phyloP scores from a whole-genome alignment of 305 asterid genomes.

The Fraxinus nigra region DNA sequence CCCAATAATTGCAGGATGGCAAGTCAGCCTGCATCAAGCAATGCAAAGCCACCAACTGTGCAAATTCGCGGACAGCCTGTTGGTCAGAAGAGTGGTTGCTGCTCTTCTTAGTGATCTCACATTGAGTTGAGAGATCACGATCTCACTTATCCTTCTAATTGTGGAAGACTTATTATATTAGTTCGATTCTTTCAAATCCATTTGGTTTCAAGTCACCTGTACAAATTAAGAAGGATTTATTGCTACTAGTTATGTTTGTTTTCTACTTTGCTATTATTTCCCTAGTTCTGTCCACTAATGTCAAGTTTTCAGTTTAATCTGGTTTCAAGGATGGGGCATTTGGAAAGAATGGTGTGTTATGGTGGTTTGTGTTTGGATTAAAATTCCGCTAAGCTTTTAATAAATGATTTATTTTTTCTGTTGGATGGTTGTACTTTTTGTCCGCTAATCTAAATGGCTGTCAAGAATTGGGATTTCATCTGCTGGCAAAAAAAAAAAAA shows the following conservation, averaged over 20 bases:
- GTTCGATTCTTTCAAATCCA: conserved; percentile 38
- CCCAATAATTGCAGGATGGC: conserved; percentile 30
- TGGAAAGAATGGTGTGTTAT: conserved; percentile 25
- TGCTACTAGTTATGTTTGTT: conserved; percentile 28
- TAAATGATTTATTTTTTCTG: conserved; percentile 19
- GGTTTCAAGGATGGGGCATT: conserved; percentile 13
- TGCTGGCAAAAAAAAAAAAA: not conserved
- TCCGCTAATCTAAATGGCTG: not conserved
- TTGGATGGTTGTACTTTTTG: not conserved
- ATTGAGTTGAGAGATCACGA: conserved; percentile 14
- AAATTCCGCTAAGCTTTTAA: conserved; percentile 29
- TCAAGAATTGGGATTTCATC: not conserved
- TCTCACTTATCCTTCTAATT: conserved; percentile 1
- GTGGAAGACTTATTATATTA: conserved; percentile 23
- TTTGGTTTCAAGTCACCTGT: conserved; percentile 39
- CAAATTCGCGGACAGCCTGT: conserved; percentile 10
- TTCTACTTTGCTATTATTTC: conserved; percentile 26
- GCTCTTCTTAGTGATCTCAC: conserved; percentile 8
- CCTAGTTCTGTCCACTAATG: conserved; percentile 27
- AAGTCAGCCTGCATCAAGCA: conserved; percentile 9
- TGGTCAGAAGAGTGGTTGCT: conserved; percentile 13
- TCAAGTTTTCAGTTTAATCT: not conserved
- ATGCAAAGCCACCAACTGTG: conserved; percentile 12
- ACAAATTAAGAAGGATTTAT: conserved; percentile 37
- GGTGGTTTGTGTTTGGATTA: conserved; percentile 31